Evolutionary conservation across 2,329 filamentous ascomycete species (phyloP).

Genomic region (Onygenales sp.): DNA sequence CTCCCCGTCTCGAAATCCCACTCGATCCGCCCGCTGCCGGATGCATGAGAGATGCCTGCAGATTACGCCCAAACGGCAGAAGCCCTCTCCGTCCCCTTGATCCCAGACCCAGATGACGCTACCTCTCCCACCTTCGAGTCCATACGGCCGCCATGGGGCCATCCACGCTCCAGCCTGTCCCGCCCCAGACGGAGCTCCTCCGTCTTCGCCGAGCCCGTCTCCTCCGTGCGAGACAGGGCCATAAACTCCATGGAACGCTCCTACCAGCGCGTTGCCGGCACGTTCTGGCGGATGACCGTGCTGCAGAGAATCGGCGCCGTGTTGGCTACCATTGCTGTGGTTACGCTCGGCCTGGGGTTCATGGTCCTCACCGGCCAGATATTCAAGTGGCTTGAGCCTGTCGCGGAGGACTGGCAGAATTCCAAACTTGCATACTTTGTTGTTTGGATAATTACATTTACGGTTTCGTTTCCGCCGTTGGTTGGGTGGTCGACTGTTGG

Average conservation of each 20-base stretch:
- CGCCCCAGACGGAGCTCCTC: conserved; percentile 28
- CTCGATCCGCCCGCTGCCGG: not conserved
- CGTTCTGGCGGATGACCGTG: conserved; percentile 34
- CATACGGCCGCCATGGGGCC: conserved; percentile 44
- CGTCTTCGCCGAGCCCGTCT: conserved; percentile 23
- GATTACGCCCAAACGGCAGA: conserved; percentile 44
- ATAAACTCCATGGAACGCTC: conserved; percentile 27
- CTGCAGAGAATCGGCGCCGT: conserved; percentile 54
- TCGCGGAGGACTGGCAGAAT: conserved; percentile 67
- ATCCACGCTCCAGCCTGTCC: conserved; percentile 27
- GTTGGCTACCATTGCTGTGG: conserved; percentile 40
- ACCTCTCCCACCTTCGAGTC: conserved; percentile 37
- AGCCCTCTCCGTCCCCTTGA: conserved; percentile 43
- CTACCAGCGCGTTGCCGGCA: conserved; percentile 21
- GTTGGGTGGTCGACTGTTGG: conserved; percentile 77
- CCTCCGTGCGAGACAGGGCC: conserved; percentile 27
- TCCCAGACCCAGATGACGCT: conserved; percentile 27
- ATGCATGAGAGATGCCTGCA: conserved; percentile 27
- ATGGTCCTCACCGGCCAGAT: conserved; percentile 71
- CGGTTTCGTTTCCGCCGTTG: conserved; percentile 74
- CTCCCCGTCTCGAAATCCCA: not conserved
- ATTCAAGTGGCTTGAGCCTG: conserved; percentile 63
- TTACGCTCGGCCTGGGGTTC: conserved; percentile 55
- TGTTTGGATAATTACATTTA: conserved; percentile 64
- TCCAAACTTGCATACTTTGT: conserved; percentile 63